Percentiles rank a stretch among this genome's conserved stretches.
Conservation (phyloP, 83 land plant genomes). For the Diphasiastrum complanatum region DNA sequence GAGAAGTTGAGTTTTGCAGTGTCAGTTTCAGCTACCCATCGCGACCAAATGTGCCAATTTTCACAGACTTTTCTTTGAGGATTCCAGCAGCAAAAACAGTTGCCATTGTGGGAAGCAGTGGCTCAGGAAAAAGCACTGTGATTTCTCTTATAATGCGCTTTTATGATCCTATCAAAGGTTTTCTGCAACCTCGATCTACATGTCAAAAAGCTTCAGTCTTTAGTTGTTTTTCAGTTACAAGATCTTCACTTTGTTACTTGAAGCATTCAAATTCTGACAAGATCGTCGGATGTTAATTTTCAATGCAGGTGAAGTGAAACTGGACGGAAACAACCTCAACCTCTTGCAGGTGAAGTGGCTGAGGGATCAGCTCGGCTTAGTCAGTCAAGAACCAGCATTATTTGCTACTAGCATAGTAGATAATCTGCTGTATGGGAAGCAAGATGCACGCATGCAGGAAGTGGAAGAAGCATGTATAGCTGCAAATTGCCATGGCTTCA, state of each 20-base stretch:
- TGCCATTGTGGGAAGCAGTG: too few species aligned
- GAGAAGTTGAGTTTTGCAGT: background rate
- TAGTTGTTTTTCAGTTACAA: background rate
- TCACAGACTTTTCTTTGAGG: background rate
- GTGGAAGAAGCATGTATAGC: background rate
- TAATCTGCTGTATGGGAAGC: background rate
- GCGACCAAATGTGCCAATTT: background rate
- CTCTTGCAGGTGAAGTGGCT: background rate
- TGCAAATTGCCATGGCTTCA: background rate
- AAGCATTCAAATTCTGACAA: background rate
- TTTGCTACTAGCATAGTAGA: background rate
- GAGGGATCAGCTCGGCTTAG: background rate
- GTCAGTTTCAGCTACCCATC: background rate
- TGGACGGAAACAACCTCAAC: background rate
- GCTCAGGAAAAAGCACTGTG: background rate
- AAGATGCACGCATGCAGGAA: background rate
- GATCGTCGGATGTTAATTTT: background rate
- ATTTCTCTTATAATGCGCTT: background rate
- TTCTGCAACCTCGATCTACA: background rate
- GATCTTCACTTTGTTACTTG: background rate
- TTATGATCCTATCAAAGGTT: background rate
- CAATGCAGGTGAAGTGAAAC: background rate
- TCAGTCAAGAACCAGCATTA: background rate
- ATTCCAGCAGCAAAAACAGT: conserved; percentile 2
- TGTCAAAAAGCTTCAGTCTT: background rate